Evolutionary conservation across 768 basidiomycete species (phyloP), one percentile per base, ranked within the genome.

Genomic region (Phallus indusiatus): DNA sequence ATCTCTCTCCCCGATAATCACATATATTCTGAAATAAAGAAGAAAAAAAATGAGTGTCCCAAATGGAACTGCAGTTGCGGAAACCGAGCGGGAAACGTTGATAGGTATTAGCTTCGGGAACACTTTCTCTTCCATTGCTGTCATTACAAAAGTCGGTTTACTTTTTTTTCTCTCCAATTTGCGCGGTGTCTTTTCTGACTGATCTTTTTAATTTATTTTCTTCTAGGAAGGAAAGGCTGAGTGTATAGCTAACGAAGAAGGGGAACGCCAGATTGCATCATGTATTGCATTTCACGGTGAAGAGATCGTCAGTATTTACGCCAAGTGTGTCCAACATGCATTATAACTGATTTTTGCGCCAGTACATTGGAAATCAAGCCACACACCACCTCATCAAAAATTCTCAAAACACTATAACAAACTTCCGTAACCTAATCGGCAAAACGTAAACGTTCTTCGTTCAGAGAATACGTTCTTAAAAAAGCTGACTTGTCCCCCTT

Each of bases 211-310:
- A 55, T 55, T 52, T 4, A 53, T 53, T 3, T n/a, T 48, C 20
- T 37, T 20, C 58, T 33, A 94, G 92, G 93, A 96, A 73, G 90
- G 90, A 12, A 76, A 88, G 33, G 86, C 94, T 47, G 90, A 94
- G 68, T 95, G 91, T 69, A 97, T 98, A 61, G 96, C 94, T 5
- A 98, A 97, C 70, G 94, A 98, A 69, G 95, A 98, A 69, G 95
- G 96, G 33, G 95, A 97, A 69, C 86, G 96, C 34, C 95, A 99
- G 75, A 98, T 99, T 67, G 93, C 93, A 0, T 92, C 90, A 69
- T 93, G 93, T 24, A 77, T 98, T 56, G 83, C 94, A 0, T 98
- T 95, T 70, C 82, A 83, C 46, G 93, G 92, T 24, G 90, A 95
- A 71, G 89, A 97, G 71, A 84, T 87, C 69, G 94, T 92, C 67